These are phyloP conservation scores for Oryza meyeriana DNA, from an alignment of 176 grass and related monocot species.

Conservation along the genomic window DNA sequence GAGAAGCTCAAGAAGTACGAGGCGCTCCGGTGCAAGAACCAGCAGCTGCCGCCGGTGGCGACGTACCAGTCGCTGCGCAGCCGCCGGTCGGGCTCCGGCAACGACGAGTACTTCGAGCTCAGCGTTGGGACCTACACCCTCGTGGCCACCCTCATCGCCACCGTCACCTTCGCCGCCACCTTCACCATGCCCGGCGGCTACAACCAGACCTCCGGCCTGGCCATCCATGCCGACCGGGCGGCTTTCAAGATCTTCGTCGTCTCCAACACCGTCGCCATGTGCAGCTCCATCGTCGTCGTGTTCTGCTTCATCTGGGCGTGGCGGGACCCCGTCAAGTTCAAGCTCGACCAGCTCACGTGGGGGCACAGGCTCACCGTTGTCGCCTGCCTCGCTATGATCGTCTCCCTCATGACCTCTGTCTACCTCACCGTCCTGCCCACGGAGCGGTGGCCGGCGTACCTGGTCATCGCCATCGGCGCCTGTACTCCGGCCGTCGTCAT, in stretches of 20 bases:
- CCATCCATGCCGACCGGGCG: constrained; percentile 12
- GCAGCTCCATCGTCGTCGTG: constrained; percentile 44
- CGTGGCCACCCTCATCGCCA: constrained; percentile 41
- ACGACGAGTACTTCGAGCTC: constrained; percentile 37
- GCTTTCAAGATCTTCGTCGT: constrained; percentile 46
- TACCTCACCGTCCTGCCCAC: constrained; percentile 18
- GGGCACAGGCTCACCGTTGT: constrained; percentile 37
- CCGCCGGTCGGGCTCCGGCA: constrained; percentile 1
- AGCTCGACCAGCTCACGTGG: constrained; percentile 30
- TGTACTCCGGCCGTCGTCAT: constrained; percentile 31
- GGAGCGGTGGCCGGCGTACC: constrained; percentile 17
- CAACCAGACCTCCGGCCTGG: constrained; percentile 1
- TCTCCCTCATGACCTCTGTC: constrained; percentile 34
- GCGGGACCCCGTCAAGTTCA: constrained; percentile 36
- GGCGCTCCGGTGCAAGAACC: constrained; percentile 33
- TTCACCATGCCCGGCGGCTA: constrained; percentile 43
- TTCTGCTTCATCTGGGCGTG: constrained; percentile 51
- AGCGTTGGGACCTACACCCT: constrained; percentile 36
- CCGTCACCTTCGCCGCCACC: constrained; percentile 41
- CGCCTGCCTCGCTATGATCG: constrained; percentile 43
- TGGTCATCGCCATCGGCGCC: constrained; percentile 35
- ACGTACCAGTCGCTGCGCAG: constrained; percentile 13
- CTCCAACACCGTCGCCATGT: constrained; percentile 47
- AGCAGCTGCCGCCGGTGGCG: constrained; percentile 22
- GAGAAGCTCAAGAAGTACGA: constrained; percentile 43